These are phyloP conservation scores for Tetradesmus obliquus DNA, from an alignment of 139 green algal species.

Conservation along the genomic window DNA sequence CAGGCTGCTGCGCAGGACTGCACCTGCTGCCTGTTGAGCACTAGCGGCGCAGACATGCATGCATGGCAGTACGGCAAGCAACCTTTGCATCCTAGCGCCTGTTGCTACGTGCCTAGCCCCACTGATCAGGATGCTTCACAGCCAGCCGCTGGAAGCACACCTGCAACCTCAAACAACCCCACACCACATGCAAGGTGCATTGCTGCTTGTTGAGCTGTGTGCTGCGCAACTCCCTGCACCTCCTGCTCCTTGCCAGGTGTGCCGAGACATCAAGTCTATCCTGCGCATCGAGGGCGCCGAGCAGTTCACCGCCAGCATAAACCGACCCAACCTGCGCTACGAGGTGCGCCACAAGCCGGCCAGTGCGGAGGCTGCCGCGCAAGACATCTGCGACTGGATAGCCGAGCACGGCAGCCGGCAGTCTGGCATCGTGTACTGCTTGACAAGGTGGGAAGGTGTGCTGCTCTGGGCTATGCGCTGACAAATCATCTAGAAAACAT, in stretches of 20 bases:
- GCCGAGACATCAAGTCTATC: slow-evolving; percentile 75
- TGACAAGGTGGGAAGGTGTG: slow-evolving; percentile 68
- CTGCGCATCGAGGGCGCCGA: slow-evolving; percentile 79
- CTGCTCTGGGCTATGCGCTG: not conserved
- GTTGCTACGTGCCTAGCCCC: not conserved
- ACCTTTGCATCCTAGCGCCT: not conserved
- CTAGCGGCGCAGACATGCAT: no score
- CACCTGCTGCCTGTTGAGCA: slow-evolving; percentile 52
- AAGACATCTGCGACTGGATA: slow-evolving; percentile 68
- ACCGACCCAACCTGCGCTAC: slow-evolving; percentile 85
- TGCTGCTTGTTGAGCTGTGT: not conserved
- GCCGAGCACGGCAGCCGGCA: slow-evolving; percentile 39
- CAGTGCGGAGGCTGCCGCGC: slow-evolving; percentile 22
- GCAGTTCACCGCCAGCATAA: slow-evolving; percentile 70
- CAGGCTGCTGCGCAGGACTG: slow-evolving; percentile 8
- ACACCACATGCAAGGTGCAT: not conserved
- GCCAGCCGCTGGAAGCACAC: no score
- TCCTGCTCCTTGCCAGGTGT: slow-evolving; percentile 57
- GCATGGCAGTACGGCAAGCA: no score
- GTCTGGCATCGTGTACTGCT: slow-evolving; percentile 93
- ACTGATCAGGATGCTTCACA: not conserved
- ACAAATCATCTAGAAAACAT: no score
- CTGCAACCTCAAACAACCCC: no score
- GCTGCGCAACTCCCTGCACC: no score
- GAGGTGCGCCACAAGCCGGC: slow-evolving; percentile 65